Evolutionary conservation across 208 protist genomes (phyloP).

Genomic region (Zelonia costaricensis): DNA sequence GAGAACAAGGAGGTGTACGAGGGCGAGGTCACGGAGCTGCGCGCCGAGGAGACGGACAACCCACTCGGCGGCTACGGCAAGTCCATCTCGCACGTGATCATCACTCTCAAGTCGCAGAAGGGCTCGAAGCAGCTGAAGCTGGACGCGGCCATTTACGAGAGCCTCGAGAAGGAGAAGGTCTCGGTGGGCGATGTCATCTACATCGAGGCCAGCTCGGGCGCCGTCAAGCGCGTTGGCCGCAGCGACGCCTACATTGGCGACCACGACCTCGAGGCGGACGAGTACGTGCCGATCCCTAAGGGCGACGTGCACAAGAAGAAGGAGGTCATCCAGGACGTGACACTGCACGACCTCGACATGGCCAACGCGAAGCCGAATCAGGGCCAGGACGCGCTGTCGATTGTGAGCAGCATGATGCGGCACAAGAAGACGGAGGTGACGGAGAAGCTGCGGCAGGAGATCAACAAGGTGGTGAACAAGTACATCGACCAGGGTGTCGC

Average conservation of each 20-base stretch:
- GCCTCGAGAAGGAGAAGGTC: conserved; percentile 99
- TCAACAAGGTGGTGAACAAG: conserved; percentile 99
- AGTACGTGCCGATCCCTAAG: conserved; percentile 99
- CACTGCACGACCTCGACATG: conserved; percentile 99
- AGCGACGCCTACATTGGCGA: conserved; percentile 96
- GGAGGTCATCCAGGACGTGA: conserved; percentile 99
- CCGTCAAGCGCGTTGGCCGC: conserved; percentile 97
- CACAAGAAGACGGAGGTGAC: conserved; percentile 99
- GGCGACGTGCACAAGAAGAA: conserved; percentile 99
- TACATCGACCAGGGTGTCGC: conserved; percentile 99
- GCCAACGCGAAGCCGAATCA: conserved; percentile 98
- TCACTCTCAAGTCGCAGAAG: conserved; percentile 98
- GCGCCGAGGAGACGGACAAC: conserved; percentile 98
- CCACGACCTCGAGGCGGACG: conserved; percentile 98
- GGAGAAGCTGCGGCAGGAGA: conserved; percentile 99
- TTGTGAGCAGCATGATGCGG: conserved; percentile 98
- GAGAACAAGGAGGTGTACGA: conserved; percentile 99
- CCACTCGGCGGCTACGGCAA: conserved; percentile 98
- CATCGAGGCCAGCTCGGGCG: conserved; percentile 99
- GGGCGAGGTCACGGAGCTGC: conserved; percentile 99
- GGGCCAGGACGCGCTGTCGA: conserved; percentile 97
- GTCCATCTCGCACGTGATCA: conserved; percentile 98
- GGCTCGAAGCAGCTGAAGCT: conserved; percentile 99
- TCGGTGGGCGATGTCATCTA: conserved; percentile 99
- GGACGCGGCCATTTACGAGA: conserved; percentile 99